Conservation (phyloP, 2,329 filamentous ascomycete genomes). For the Ceratocystis variospora region DNA sequence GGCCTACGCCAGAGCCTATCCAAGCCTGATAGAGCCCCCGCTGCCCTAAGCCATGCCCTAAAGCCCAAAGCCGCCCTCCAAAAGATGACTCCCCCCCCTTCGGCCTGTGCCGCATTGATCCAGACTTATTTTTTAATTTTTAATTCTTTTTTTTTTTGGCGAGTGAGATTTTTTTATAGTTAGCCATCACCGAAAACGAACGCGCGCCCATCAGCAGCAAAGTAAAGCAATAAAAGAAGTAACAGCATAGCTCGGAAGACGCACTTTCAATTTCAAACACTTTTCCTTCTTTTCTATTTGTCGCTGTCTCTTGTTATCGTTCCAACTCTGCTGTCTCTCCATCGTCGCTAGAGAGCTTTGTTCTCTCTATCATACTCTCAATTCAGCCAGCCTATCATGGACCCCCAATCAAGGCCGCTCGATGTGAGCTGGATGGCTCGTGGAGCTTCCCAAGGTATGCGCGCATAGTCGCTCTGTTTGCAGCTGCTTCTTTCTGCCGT, state of each 20-base stretch:
- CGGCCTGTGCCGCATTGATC: not conserved
- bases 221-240: not conserved
- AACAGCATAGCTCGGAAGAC: not conserved
- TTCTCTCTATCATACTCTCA: slow-evolving; percentile 20
- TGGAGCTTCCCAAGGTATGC: slow-evolving; percentile 64
- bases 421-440: slow-evolving; percentile 85
- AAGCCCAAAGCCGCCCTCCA: too few relatives aligned
- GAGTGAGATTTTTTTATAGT: not conserved
- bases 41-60: not conserved
- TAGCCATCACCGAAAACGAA: slow-evolving; percentile 3
- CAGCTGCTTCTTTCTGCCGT: not conserved
- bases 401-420: slow-evolving; percentile 58
- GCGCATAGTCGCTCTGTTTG: not conserved
- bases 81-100: too few relatives aligned
- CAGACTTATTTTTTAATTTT: not conserved
- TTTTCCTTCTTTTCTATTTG: not conserved
- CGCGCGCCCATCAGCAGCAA: not conserved
- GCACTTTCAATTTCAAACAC: not conserved
- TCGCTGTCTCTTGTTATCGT: not conserved
- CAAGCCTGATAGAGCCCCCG: not conserved
- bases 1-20: not conserved
- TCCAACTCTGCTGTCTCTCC: not conserved
- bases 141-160: not conserved
- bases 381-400: slow-evolving; percentile 39
- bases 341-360: slow-evolving; percentile 1